Base-by-base conservation (phyloP, 352 stramenopile genomes). In the Globisporangium canariense region DNA sequence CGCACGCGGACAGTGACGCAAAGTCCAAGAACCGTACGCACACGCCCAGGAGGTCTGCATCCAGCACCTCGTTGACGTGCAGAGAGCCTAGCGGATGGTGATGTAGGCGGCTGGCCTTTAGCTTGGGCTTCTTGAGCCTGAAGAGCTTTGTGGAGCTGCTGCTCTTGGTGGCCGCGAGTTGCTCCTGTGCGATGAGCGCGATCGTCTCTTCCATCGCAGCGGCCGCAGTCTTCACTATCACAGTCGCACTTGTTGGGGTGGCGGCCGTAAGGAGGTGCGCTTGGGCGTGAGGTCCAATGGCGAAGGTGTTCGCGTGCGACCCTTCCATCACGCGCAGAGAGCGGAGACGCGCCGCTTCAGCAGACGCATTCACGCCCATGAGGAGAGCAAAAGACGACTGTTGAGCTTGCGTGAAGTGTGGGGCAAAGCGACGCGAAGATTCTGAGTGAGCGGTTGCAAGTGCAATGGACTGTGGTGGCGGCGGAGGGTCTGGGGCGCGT, bases 1-100 rank as follows among this genome's bases (percentile, higher is more conserved):
- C 65, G 47, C 71, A 75, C 11, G 59, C 41, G 1, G 66, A 41
- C 20, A 82, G 60, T 18, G 74, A 62, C 16, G 64, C 28, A 28
- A 68, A 32, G 43, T 79, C 75, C n/a, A 79, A 58, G 41, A 65
- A 79, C 43, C 38, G n/a, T 4, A 78, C 61, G 36, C 65, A 65
- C 11, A 62, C 50, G 4, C 47, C 7, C 18, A 76, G 65, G 5
- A 82, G 43, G 36, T 66, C 66, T 0, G 64, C 66, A 28, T 66
- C 67, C 50, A 73, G 64, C 30, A 10, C 30, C 1, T 28, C 40
- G n/a, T 51, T 43, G 34, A 36, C 34, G 10, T 7, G 25, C 10
- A 56, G 20, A 25, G 16, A 40, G 7, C 36, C 7, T 40, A 9
- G 4, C 11, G 36, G 36, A 1, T 40, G 47, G 9, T 18, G 46